Percentiles rank a stretch among this genome's conserved stretches.
Evolutionary conservation across 225 moss, liverwort and hornwort species (phyloP).

Genomic region (Antitrichia curtipendula): DNA sequence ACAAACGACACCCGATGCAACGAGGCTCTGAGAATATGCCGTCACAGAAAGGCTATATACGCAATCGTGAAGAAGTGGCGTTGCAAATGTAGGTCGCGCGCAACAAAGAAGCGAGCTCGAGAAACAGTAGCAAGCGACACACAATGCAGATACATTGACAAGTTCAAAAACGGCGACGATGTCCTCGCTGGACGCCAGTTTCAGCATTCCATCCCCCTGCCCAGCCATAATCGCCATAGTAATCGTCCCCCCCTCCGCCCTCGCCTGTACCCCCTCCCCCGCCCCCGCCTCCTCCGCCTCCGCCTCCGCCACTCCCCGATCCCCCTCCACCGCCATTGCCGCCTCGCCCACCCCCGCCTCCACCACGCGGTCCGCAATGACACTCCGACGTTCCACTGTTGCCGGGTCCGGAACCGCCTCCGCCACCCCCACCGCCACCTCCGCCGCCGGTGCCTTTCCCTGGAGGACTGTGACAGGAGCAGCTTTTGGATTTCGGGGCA

Average conservation of each 20-base stretch:
- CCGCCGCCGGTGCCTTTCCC: background rate
- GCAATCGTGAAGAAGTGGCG: background rate
- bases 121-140: background rate
- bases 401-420: background rate
- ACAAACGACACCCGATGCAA: background rate
- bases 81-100: background rate
- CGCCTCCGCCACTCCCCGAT: background rate
- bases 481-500: background rate
- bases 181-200: background rate
- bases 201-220: background rate
- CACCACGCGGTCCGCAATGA: constrained; percentile 18
- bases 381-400: constrained; percentile 12
- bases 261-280: background rate
- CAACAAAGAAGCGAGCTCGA: background rate
- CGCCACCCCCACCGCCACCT: background rate
- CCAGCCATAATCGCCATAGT: constrained; percentile 27
- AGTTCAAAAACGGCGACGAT: background rate
- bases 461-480: constrained; percentile 18
- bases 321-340: background rate
- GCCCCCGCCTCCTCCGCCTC: background rate
- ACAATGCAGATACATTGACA: background rate
- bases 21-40: background rate
- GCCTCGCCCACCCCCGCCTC: constrained; percentile 13
- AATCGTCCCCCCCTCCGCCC: background rate
- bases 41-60: background rate